Base-by-base conservation (phyloP, 495 filamentous ascomycete genomes). In the Penicillium daleae region DNA sequence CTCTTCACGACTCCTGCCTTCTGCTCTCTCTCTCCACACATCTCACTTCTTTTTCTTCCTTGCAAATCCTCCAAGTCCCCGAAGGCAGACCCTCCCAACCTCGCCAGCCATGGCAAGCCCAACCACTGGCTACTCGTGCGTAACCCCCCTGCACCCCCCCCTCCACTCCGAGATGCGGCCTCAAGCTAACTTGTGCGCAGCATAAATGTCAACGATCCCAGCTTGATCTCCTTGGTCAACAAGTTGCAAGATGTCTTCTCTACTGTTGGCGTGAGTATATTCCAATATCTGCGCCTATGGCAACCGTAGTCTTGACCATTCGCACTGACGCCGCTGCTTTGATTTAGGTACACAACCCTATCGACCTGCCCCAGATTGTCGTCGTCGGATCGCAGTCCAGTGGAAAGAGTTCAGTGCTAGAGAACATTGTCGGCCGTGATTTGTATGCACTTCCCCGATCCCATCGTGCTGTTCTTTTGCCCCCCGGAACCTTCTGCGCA, bases 241-340 rank as follows among this genome's bases (percentile, higher is more conserved):
- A 97, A 96, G 81, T 87, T 99, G 29, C 95, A 99, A 74, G 95
- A 99, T 93, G 96, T 98, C 62, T 99, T 99, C 74, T 88, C 95
- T 48, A 98, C 95, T 39, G 96, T 99, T 64, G 96, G 96, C 54
- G 95, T 99, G 83, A 83, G 90, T 88, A 19, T 35, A 65, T 58
- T 27, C 24, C 22, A 10, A 29, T 1, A 9, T 46, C 27, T n/a
- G 17, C 40, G 1, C 15, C 35, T 59, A 26, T 37, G 33, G 33
- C 50, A 35, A 63, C 59, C 55, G 26, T 68, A 50, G 57, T 60
- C 54, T 61, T 64, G 64, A 6, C 37, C 13, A 53, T 57, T 50
- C 44, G 3, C 26, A 63, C 74, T 77, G 65, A 78, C 71, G 75
- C 70, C 69, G 68, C 69, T 78, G 59, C 52, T 69, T 62, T 65